These are phyloP conservation scores for Aphanomyces invadans DNA, from an alignment of 352 stramenopile genomes.

Conservation along the genomic window DNA sequence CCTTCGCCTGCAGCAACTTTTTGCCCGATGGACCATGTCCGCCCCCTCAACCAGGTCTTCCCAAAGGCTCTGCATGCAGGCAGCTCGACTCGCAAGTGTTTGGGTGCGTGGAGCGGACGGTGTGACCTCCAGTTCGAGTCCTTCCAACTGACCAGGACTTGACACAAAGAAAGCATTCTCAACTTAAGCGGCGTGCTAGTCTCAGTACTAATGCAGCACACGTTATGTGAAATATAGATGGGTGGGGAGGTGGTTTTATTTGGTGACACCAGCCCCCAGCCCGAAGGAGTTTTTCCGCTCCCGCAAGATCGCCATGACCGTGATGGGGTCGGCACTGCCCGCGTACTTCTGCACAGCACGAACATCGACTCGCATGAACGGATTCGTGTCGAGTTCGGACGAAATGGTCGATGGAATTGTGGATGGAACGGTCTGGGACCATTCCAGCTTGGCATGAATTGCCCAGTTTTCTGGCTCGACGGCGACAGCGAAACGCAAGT, in stretches of 20 bases:
- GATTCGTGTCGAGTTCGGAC: conserved; percentile 65
- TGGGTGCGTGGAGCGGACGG: neutral
- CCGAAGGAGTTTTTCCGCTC: conserved; percentile 41
- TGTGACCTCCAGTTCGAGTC: too few species aligned
- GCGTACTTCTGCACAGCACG: conserved; percentile 48
- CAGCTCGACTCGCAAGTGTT: neutral
- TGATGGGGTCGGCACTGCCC: conserved; percentile 32
- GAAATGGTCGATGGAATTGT: conserved; percentile 86
- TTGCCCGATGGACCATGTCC: neutral
- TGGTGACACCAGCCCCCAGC: neutral
- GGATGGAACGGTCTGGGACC: conserved; percentile 40
- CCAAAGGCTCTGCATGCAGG: neutral
- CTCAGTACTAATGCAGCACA: too few species aligned
- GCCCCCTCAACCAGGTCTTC: neutral
- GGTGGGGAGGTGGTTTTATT: too few species aligned
- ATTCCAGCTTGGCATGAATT: conserved; percentile 54
- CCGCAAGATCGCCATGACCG: conserved; percentile 53
- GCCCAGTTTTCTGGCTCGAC: conserved; percentile 83
- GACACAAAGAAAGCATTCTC: too few species aligned
- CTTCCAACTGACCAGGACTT: too few species aligned
- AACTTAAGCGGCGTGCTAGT: too few species aligned
- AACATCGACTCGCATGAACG: conserved; percentile 67
- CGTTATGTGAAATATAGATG: too few species aligned
- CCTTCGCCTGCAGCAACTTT: neutral
- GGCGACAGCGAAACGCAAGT: conserved; percentile 83